phyloP scores from a whole-genome alignment of 1,284 basidiomycete species.

The Amylostereum areolatum region DNA sequence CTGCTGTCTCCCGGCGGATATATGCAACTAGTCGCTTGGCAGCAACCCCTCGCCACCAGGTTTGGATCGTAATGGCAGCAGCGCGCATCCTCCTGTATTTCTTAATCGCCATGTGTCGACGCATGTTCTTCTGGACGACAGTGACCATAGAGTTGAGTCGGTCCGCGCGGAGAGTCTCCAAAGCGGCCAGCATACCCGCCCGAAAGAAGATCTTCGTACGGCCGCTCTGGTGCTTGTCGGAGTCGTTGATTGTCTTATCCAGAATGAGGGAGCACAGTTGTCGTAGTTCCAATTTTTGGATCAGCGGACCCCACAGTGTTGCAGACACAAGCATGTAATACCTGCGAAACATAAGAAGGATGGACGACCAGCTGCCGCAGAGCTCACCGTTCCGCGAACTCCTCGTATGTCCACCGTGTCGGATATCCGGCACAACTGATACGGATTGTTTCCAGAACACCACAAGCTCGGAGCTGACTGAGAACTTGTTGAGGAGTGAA shows the following conservation, averaged over 20 bases:
- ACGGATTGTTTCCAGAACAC: conserved; percentile 98
- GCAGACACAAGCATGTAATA: conserved; percentile 97
- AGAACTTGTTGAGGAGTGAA: conserved; percentile 95
- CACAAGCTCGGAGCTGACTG: conserved; percentile 93
- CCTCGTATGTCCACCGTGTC: conserved; percentile 97
- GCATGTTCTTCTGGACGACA: conserved; percentile 96
- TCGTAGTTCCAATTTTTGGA: conserved; percentile 74
- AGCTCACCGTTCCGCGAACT: conserved; percentile 93
- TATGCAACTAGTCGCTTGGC: conserved; percentile 70
- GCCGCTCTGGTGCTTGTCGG: conserved; percentile 96
- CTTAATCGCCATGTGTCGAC: conserved; percentile 79
- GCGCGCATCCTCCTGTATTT: conserved; percentile 70
- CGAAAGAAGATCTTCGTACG: conserved; percentile 99
- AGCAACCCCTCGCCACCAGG: conserved; percentile 86
- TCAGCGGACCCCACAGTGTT: conserved; percentile 79
- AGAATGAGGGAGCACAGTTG: conserved; percentile 85
- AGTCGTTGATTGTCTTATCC: conserved; percentile 82
- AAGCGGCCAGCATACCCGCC: conserved; percentile 96
- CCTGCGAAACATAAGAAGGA: conserved; percentile 32
- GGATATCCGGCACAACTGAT: conserved; percentile 99
- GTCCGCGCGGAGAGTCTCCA: conserved; percentile 87
- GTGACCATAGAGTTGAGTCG: conserved; percentile 89
- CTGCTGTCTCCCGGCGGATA: conserved; percentile 72
- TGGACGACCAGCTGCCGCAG: conserved; percentile 1
- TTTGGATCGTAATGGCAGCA: conserved; percentile 84